Conservation (phyloP, 2,329 filamentous ascomycete genomes). For the Ceratocystis destructans region DNA sequence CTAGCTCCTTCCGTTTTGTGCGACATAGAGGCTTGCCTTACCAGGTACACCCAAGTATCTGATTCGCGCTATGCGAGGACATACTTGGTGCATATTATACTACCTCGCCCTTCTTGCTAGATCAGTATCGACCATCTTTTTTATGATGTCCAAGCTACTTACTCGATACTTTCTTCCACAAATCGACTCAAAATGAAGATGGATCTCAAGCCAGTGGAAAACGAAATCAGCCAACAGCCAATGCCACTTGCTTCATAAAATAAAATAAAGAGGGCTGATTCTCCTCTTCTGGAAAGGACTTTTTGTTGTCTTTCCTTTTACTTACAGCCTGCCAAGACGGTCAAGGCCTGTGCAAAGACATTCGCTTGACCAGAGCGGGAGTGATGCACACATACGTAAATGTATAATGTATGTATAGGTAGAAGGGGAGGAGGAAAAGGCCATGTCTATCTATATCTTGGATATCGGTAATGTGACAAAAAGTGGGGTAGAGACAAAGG, state of each 20-base stretch:
- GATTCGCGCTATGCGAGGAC: no score
- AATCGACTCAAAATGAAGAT: no score
- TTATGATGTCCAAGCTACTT: no score
- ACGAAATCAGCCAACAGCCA: background rate
- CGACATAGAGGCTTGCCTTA: background rate
- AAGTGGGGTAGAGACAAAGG: background rate
- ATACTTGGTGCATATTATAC: no score
- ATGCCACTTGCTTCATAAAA: background rate
- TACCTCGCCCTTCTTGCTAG: no score
- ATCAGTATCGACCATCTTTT: no score
- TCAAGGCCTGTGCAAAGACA: conserved; percentile 1
- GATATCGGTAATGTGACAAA: background rate
- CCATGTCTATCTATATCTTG: background rate
- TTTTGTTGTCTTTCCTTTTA: background rate
- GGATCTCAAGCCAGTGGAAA: no score
- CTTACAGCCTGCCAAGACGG: background rate
- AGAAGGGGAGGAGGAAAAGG: background rate
- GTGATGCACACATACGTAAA: background rate
- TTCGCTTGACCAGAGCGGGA: background rate
- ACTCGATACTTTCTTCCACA: no score
- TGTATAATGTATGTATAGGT: background rate
- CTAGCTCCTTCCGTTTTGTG: background rate
- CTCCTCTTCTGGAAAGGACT: background rate
- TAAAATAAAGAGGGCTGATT: no score
- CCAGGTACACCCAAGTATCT: no score